These are phyloP conservation scores for Cryphonectria nitschkei DNA, from an alignment of 2,329 filamentous ascomycete species.

Conservation along the genomic window DNA sequence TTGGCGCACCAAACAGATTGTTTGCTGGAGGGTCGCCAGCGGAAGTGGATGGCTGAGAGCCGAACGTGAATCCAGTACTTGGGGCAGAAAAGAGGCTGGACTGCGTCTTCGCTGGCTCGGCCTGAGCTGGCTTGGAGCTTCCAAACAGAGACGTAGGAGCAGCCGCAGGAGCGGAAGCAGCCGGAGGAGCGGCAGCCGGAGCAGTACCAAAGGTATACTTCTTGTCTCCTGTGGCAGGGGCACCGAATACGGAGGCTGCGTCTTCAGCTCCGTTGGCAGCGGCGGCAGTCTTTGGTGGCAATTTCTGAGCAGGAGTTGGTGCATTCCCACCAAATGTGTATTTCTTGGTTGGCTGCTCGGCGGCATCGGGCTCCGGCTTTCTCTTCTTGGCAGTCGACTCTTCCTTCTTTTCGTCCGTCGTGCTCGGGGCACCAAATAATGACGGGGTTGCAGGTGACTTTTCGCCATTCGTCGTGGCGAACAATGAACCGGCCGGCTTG, in stretches of 20 bases:
- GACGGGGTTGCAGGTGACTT: conserved; percentile 21
- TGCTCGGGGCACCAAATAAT: conserved; percentile 23
- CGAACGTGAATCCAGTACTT: conserved; percentile 24
- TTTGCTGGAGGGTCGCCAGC: not conserved
- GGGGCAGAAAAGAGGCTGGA: conserved; percentile 32
- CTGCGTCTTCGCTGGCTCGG: conserved; percentile 28
- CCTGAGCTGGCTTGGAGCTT: conserved; percentile 10
- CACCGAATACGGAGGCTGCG: conserved; percentile 28
- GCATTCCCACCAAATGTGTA: conserved; percentile 26
- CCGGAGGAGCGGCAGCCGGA: conserved; percentile 17
- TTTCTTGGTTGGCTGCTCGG: conserved; percentile 21
- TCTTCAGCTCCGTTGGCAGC: conserved; percentile 29
- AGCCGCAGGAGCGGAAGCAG: conserved; percentile 30
- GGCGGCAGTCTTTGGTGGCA: conserved; percentile 29
- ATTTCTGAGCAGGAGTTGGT: conserved; percentile 19
- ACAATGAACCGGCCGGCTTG: conserved; percentile 26
- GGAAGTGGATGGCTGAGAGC: conserved; percentile 2
- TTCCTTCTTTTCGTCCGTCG: conserved; percentile 24
- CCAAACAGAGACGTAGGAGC: conserved; percentile 23
- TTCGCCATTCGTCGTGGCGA: conserved; percentile 18
- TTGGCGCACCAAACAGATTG: conserved; percentile 28
- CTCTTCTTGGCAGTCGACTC: conserved; percentile 24
- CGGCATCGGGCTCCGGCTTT: conserved; percentile 23
- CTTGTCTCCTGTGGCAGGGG: conserved; percentile 21
- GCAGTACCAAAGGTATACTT: conserved; percentile 26